Conservation (phyloP, 352 stramenopile species). For the Globisporangium perplexum region DNA sequence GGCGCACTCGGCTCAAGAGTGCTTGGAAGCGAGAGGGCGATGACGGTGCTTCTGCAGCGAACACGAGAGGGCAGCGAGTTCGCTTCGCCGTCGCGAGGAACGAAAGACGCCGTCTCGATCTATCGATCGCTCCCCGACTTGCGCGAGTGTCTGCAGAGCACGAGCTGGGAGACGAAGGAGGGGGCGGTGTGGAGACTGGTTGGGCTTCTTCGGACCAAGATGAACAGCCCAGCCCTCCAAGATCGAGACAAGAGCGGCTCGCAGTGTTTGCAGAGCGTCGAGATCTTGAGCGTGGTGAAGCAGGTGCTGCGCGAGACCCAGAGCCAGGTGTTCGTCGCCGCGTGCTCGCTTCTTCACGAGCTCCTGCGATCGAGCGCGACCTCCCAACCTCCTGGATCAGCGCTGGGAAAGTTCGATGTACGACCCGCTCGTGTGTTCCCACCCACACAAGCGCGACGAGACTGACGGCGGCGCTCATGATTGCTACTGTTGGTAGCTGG, state of each 20-base stretch:
- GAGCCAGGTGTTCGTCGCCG: conserved; percentile 24
- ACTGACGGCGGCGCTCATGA: not conserved
- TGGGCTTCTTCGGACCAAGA: conserved; percentile 3
- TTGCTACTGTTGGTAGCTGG: conserved; percentile 7
- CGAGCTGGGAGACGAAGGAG: conserved; percentile 20
- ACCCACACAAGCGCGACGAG: not conserved
- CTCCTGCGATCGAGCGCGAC: conserved; percentile 1
- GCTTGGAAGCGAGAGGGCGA: not conserved
- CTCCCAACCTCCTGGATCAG: not conserved
- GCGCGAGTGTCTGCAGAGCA: not conserved
- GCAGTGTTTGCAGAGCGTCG: conserved; percentile 2
- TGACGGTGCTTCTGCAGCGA: not conserved
- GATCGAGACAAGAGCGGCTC: not conserved
- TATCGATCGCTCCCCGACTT: conserved; percentile 1
- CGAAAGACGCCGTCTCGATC: not conserved
- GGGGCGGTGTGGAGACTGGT: conserved; percentile 22
- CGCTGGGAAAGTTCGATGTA: conserved; percentile 1
- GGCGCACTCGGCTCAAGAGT: conserved; percentile 3
- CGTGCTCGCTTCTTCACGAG: conserved; percentile 13
- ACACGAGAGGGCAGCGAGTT: not conserved
- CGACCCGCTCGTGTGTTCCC: not conserved
- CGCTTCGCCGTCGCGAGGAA: not conserved
- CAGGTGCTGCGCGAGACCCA: conserved; percentile 13
- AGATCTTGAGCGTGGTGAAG: conserved; percentile 11
- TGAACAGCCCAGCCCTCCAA: not conserved